Percentiles rank a stretch among this genome's conserved stretches.
phyloP scores from a whole-genome alignment of 2,329 filamentous ascomycete genomes.

The Sporothrix globosa region DNA sequence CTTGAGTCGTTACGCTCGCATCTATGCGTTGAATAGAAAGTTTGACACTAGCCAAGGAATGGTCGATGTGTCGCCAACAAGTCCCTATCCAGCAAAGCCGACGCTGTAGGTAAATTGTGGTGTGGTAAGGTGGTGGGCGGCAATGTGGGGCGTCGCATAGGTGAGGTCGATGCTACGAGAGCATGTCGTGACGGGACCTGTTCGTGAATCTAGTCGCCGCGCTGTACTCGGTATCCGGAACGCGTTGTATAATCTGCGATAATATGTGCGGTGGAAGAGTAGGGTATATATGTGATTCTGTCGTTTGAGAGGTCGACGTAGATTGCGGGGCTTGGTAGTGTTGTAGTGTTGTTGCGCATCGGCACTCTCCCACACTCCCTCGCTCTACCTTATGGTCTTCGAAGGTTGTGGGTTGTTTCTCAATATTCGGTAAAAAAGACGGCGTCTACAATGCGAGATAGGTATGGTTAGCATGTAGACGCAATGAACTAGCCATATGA shows the following conservation, averaged over 20 bases:
- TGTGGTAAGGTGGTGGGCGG: not conserved
- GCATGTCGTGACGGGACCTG: not conserved
- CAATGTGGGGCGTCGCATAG: not conserved
- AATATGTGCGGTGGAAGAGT: not conserved
- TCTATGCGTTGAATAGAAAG: slow-evolving; percentile 31
- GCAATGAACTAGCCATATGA: not conserved
- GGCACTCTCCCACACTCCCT: not conserved
- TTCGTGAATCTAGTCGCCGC: not conserved
- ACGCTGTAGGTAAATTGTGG: too few species aligned
- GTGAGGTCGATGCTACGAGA: not conserved
- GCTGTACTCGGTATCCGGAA: not conserved
- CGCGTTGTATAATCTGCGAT: not conserved
- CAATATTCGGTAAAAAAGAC: slow-evolving; percentile 4
- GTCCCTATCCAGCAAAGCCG: not conserved
- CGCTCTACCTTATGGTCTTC: not conserved
- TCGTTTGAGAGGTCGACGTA: not conserved
- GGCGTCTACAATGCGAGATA: slow-evolving; percentile 12
- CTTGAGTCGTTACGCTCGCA: slow-evolving; percentile 35
- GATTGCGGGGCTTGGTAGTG: not conserved
- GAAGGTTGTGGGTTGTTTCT: not conserved
- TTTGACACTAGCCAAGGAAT: not conserved
- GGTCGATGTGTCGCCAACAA: slow-evolving; percentile 31
- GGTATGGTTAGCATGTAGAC: slow-evolving; percentile 24
- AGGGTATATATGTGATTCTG: not conserved
- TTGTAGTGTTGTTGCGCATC: not conserved